phyloP scores from a whole-genome alignment of 768 basidiomycete genomes.

The Podaxis carcinomalis region DNA sequence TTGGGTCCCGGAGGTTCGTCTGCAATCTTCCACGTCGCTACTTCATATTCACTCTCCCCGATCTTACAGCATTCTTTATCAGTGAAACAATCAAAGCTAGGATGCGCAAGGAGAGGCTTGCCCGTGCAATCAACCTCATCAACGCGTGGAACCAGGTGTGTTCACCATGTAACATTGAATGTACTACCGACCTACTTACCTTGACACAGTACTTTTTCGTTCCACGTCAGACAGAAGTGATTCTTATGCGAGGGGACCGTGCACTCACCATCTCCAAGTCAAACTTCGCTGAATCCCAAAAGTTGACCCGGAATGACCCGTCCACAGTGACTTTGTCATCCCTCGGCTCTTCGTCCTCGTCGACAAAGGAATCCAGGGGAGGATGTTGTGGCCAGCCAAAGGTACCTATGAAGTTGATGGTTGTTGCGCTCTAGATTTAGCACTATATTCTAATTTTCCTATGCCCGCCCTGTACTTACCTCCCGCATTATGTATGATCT shows the following conservation, averaged over 20 bases:
- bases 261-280: background rate
- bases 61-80: background rate
- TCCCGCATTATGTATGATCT: background rate
- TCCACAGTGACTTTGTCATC: background rate
- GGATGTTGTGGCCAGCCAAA: background rate
- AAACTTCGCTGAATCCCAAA: background rate
- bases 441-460: background rate
- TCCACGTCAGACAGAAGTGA: constrained; percentile 2
- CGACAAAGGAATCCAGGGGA: background rate
- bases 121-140: constrained; percentile 1
- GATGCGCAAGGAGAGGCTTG: background rate
- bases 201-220: constrained; percentile 2
- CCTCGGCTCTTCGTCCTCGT: background rate
- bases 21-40: background rate
- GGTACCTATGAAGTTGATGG: background rate
- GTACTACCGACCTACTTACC: background rate
- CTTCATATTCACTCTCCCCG: background rate
- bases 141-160: constrained; percentile 9
- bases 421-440: background rate
- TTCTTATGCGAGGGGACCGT: constrained; percentile 5
- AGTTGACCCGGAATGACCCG: background rate
- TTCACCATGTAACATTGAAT: background rate
- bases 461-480: background rate
- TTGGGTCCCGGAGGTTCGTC: background rate
- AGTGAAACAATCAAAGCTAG: background rate